Evolutionary conservation across 306 rosid species (phyloP).

Genomic region (Gynostemma pentaphyllum): DNA sequence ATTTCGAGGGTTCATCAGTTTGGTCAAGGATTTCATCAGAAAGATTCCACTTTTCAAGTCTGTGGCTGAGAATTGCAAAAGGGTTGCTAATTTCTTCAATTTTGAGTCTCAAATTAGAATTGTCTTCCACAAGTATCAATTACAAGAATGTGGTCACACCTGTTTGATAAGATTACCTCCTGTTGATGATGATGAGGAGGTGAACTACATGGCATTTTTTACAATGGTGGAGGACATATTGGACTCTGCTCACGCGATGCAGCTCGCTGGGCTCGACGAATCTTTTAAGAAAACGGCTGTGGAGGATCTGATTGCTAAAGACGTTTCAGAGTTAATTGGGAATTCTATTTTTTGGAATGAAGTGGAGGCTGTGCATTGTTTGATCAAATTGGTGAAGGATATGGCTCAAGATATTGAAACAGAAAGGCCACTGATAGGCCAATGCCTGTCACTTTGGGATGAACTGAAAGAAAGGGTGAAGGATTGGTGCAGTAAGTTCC

Average conservation of each 20-base stretch:
- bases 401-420: slow-evolving; percentile 63
- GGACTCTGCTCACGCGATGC: slow-evolving; percentile 43
- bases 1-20: slow-evolving; percentile 47
- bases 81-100: slow-evolving; percentile 57
- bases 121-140: slow-evolving; percentile 54
- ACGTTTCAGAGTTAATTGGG: slow-evolving; percentile 43
- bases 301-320: slow-evolving; percentile 49
- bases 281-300: slow-evolving; percentile 34
- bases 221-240: slow-evolving; percentile 46
- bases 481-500: slow-evolving; percentile 50
- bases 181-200: slow-evolving; percentile 10
- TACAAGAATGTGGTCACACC: slow-evolving; percentile 57
- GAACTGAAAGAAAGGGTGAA: slow-evolving; percentile 53
- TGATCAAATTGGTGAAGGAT: slow-evolving; percentile 56
- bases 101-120: slow-evolving; percentile 42
- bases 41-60: slow-evolving; percentile 50
- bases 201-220: slow-evolving; percentile 25
- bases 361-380: slow-evolving; percentile 41
- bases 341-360: slow-evolving; percentile 63
- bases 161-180: slow-evolving; percentile 41
- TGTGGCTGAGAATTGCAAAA: slow-evolving; percentile 46
- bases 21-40: slow-evolving; percentile 55
- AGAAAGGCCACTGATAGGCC: slow-evolving; percentile 72
- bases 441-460: slow-evolving; percentile 78
- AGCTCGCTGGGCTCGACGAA: slow-evolving; percentile 38